Percentiles rank a stretch among this genome's conserved stretches.
These are phyloP conservation scores for Discostella pseudostelligera DNA, from an alignment of 108 stramenopile genomes.

Conservation along the genomic window DNA sequence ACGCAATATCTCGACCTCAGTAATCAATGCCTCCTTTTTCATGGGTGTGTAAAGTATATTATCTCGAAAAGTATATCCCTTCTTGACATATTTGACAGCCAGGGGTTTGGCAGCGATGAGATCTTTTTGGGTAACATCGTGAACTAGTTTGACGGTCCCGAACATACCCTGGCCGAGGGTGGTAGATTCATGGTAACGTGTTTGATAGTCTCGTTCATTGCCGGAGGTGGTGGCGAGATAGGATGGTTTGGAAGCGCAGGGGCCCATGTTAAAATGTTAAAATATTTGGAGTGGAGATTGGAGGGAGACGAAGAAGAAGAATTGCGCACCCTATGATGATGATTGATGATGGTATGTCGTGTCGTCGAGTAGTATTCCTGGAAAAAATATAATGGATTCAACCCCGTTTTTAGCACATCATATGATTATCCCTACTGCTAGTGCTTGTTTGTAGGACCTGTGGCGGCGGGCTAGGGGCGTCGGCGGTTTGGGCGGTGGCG, in stretches of 20 bases:
- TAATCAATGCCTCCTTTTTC: constrained; percentile 60
- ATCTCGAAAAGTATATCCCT: constrained; percentile 80
- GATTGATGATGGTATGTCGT: not conserved
- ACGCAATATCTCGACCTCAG: constrained; percentile 74
- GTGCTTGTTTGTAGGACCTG: too few species aligned
- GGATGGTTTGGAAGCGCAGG: constrained; percentile 22
- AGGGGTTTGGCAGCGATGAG: constrained; percentile 30
- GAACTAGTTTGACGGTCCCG: constrained; percentile 75
- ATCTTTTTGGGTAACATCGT: constrained; percentile 48
- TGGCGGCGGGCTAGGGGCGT: too few species aligned
- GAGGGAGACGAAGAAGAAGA: too few species aligned
- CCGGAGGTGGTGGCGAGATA: constrained; percentile 48
- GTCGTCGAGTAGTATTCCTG: too few species aligned
- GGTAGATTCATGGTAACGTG: constrained; percentile 61
- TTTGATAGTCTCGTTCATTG: constrained; percentile 61
- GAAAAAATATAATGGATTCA: too few species aligned
- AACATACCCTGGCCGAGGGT: constrained; percentile 81
- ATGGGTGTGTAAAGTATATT: constrained; percentile 75
- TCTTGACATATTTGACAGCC: constrained; percentile 72
- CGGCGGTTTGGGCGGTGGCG: too few species aligned
- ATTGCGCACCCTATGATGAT: too few species aligned
- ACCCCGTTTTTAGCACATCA: too few species aligned
- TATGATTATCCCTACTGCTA: too few species aligned
- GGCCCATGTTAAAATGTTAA: constrained; percentile 26
- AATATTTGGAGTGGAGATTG: not conserved